Evolutionary conservation across 768 basidiomycete species (phyloP).

Genomic region (Rhizopogon vesiculosus): DNA sequence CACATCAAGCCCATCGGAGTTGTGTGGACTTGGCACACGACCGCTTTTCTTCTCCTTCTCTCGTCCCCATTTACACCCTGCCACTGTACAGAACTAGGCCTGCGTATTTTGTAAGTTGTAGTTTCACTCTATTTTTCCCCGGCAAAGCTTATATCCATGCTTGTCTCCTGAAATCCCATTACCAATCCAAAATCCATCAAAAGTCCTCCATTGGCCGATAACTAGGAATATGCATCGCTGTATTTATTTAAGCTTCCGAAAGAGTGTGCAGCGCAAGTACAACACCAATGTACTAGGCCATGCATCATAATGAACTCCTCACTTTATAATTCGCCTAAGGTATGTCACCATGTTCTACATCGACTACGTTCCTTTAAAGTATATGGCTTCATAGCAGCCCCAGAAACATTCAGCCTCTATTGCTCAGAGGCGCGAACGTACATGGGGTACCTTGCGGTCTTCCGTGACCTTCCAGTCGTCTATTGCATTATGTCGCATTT

Average conservation of each 20-base stretch:
- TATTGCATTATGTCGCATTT: constrained; percentile 15
- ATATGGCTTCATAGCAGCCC: not conserved
- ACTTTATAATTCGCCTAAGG: not conserved
- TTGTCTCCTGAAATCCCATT: no score
- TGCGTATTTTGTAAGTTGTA: no score
- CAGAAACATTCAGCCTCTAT: not conserved
- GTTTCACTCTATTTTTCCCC: no score
- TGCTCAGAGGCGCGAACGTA: not conserved
- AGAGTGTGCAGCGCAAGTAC: not conserved
- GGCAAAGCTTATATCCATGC: no score
- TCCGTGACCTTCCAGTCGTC: constrained; percentile 20
- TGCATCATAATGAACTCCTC: not conserved
- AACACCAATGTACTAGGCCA: not conserved
- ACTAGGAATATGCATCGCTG: not conserved
- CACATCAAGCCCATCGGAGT: no score
- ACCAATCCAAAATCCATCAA: not conserved
- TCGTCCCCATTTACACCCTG: no score
- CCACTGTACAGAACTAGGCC: no score
- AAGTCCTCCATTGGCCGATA: not conserved
- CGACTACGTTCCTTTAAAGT: not conserved
- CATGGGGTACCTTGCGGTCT: constrained; percentile 17
- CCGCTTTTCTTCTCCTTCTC: no score
- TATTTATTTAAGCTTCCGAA: not conserved
- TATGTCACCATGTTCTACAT: not conserved
- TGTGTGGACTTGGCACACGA: no score